Evolutionary conservation across 306 rosid genomes (phyloP).

Genomic region (Fragaria iinumae): DNA sequence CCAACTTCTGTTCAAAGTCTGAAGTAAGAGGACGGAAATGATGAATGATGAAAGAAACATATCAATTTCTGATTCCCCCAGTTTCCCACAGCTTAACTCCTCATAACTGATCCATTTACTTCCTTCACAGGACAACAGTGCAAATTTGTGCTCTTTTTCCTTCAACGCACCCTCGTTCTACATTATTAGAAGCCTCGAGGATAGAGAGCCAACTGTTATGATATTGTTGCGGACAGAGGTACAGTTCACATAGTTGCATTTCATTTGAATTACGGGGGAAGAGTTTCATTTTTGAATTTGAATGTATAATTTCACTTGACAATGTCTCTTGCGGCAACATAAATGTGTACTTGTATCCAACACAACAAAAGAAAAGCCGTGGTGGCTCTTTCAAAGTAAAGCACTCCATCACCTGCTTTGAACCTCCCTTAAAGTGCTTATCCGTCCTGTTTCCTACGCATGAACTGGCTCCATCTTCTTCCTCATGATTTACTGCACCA

Average conservation of each 20-base stretch:
- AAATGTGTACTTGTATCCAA: conserved; percentile 31
- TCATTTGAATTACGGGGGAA: background rate
- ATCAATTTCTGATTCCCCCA: background rate
- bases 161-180: background rate
- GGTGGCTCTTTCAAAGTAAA: conserved; percentile 23
- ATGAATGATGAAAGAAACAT: background rate
- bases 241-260: background rate
- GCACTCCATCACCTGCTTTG: background rate
- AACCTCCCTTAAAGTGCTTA: conserved; percentile 3
- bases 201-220: background rate
- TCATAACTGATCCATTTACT: background rate
- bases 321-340: conserved; percentile 25
- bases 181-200: background rate
- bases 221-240: background rate
- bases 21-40: background rate
- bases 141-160: background rate
- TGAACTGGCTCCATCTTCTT: conserved; percentile 13
- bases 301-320: conserved; percentile 22
- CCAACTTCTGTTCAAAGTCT: background rate
- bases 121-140: background rate
- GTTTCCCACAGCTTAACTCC: background rate
- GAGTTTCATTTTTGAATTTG: conserved; percentile 15
- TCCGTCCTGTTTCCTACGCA: background rate
- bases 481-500: conserved; percentile 21
- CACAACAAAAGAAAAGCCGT: conserved; percentile 21